Percentiles rank a stretch among this genome's conserved stretches.
Evolutionary conservation across 495 filamentous ascomycete species (phyloP).

Genomic region (Aspergillus asperescens): DNA sequence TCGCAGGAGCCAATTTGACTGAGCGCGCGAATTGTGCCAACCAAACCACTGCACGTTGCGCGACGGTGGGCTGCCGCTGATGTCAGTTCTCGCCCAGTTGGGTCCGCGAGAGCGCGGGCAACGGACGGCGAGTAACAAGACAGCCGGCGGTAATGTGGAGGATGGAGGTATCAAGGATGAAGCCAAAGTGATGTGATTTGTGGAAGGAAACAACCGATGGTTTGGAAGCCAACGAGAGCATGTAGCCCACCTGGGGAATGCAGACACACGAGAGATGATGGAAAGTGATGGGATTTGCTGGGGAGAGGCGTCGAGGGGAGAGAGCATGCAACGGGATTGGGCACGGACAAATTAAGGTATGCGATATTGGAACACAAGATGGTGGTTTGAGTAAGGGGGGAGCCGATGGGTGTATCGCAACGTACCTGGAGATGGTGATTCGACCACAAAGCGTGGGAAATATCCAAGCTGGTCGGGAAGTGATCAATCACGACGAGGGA

Average conservation of each 20-base stretch:
- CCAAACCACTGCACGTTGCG: conserved; percentile 22
- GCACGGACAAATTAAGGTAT: conserved; percentile 15
- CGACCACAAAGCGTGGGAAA: conserved; percentile 23
- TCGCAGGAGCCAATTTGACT: conserved; percentile 10
- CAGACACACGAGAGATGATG: conserved; percentile 7
- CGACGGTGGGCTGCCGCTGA: conserved; percentile 30
- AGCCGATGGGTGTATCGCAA: conserved; percentile 8
- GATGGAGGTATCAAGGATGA: conserved; percentile 6
- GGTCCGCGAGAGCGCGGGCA: conserved; percentile 22
- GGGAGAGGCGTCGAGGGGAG: conserved; percentile 6
- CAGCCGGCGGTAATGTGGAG: conserved; percentile 8
- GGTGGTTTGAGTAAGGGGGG: conserved; percentile 9
- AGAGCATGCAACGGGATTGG: conserved; percentile 15
- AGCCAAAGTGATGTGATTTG: conserved; percentile 21
- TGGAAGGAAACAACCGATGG: conserved; percentile 15
- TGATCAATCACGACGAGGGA: conserved; percentile 24
- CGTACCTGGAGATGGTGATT: conserved; percentile 28
- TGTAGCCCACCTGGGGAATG: conserved; percentile 14
- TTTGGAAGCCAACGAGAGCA: conserved; percentile 16
- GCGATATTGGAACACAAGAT: conserved; percentile 17
- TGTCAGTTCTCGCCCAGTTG: conserved; percentile 29
- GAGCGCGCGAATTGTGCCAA: conserved; percentile 28
- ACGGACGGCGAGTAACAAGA: conserved; percentile 9
- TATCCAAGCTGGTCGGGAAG: conserved; percentile 7
- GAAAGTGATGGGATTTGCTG: conserved; percentile 21